A percentile compares a stretch with the other conserved stretches of the same genome.
These are phyloP conservation scores for Aspergillus bridgeri DNA, from an alignment of 495 filamentous ascomycete species.

Conservation along the genomic window DNA sequence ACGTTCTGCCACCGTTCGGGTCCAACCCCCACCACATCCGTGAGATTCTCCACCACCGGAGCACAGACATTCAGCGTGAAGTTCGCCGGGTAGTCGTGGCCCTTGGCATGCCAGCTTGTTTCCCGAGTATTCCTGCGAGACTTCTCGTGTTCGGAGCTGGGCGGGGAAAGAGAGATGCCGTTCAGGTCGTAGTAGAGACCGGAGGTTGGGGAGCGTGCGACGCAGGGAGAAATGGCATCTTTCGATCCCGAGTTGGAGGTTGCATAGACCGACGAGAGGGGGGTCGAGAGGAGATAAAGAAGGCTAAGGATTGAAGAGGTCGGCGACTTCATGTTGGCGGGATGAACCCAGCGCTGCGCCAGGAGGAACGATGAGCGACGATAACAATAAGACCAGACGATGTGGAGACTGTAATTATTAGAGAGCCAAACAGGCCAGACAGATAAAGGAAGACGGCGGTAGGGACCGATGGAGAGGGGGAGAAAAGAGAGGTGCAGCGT, in stretches of 20 bases:
- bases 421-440: constrained; percentile 20
- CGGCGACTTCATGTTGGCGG: constrained; percentile 20
- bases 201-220: constrained; percentile 66
- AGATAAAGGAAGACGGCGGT: constrained; percentile 12
- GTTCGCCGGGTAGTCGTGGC: constrained; percentile 82
- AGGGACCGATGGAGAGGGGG: not conserved
- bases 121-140: constrained; percentile 55
- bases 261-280: constrained; percentile 16
- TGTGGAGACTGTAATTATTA: constrained; percentile 8
- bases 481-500: not conserved
- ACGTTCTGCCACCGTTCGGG: constrained; percentile 69
- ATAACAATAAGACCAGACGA: not conserved
- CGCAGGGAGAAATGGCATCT: constrained; percentile 57
- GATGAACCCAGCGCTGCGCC: not conserved
- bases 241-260: constrained; percentile 27
- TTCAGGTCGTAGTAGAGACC: constrained; percentile 90
- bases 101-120: constrained; percentile 78
- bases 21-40: constrained; percentile 67
- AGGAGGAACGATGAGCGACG: constrained; percentile 5
- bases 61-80: constrained; percentile 96
- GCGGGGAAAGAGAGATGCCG: constrained; percentile 60
- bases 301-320: constrained; percentile 14
- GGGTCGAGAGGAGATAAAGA: constrained; percentile 18
- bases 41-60: constrained; percentile 72
- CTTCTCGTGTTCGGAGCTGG: constrained; percentile 52